Percentiles rank a stretch among this genome's conserved stretches.
Evolutionary conservation across 2,329 filamentous ascomycete genomes (phyloP).

Genomic region (Aspergillus caelatus): DNA sequence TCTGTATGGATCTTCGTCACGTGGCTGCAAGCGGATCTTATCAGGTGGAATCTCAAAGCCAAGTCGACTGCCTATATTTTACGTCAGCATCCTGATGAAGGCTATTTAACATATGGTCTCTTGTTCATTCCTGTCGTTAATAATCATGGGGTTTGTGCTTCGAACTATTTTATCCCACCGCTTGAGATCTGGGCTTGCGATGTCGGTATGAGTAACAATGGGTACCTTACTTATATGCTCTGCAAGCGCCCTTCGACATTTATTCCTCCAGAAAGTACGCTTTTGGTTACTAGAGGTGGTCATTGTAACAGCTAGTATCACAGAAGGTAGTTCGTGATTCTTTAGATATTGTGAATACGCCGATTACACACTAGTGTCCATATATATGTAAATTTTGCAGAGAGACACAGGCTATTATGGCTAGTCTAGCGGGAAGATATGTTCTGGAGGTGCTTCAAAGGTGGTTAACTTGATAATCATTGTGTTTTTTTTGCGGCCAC

Average conservation of each 20-base stretch:
- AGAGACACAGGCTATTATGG: no score
- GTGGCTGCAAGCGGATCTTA: constrained; percentile 4
- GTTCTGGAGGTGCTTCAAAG: no score
- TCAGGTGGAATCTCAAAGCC: not conserved
- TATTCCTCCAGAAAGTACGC: constrained; percentile 1
- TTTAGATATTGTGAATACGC: no score
- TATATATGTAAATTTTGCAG: no score
- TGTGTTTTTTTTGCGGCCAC: no score
- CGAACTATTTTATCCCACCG: not conserved
- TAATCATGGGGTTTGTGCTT: not conserved
- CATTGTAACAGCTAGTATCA: not conserved
- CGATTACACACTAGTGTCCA: no score
- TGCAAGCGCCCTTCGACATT: constrained; percentile 4
- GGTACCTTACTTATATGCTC: constrained; percentile 5
- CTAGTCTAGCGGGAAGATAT: no score
- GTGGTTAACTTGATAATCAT: no score
- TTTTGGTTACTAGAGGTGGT: constrained; percentile 1
- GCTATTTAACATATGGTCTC: no score
- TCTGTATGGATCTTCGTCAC: not conserved
- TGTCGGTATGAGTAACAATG: not conserved
- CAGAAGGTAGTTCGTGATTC: no score
- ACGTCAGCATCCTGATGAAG: not conserved
- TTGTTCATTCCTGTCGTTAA: no score
- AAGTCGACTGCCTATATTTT: not conserved
- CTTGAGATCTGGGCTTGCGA: not conserved